Conservation (phyloP, 768 basidiomycete genomes). For the Glaciozyma antarctica region DNA sequence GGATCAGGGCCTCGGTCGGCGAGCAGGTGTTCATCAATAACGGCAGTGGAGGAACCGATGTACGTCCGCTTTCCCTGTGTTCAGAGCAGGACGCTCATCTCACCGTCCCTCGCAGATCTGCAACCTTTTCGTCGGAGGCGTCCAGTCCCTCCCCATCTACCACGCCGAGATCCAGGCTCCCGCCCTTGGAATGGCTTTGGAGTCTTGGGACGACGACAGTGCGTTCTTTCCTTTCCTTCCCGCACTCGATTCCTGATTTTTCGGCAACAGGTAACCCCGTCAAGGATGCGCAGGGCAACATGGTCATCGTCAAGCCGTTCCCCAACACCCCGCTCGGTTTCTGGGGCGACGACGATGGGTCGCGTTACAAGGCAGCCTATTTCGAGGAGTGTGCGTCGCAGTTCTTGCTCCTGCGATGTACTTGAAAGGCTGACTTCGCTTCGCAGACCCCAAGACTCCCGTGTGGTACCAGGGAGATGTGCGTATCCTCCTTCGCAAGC, state of each 20-base stretch:
- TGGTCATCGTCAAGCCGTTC: conserved; percentile 33
- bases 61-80: background rate
- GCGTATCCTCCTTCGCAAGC: background rate
- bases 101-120: conserved; percentile 33
- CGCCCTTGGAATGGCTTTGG: conserved; percentile 30
- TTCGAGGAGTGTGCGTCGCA: conserved; percentile 23
- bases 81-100: no score
- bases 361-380: conserved; percentile 30
- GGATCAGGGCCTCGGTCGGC: conserved; percentile 20
- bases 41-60: conserved; percentile 34
- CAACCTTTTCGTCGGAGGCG: conserved; percentile 30
- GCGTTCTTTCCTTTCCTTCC: background rate
- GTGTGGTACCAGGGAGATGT: conserved; percentile 34
- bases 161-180: conserved; percentile 31
- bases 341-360: conserved; percentile 29
- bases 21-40: conserved; percentile 30
- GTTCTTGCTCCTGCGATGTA: no score
- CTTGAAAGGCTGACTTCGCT: no score
- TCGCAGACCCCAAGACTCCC: conserved; percentile 8
- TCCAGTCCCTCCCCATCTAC: conserved; percentile 25
- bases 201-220: conserved; percentile 34
- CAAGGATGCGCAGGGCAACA: conserved; percentile 30
- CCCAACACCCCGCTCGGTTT: conserved; percentile 35
- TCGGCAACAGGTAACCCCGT: conserved; percentile 21
- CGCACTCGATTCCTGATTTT: background rate